Evolutionary conservation across 352 stramenopile species (phyloP), one percentile per base, ranked within the genome.

Genomic region (Pythium periplocum): DNA sequence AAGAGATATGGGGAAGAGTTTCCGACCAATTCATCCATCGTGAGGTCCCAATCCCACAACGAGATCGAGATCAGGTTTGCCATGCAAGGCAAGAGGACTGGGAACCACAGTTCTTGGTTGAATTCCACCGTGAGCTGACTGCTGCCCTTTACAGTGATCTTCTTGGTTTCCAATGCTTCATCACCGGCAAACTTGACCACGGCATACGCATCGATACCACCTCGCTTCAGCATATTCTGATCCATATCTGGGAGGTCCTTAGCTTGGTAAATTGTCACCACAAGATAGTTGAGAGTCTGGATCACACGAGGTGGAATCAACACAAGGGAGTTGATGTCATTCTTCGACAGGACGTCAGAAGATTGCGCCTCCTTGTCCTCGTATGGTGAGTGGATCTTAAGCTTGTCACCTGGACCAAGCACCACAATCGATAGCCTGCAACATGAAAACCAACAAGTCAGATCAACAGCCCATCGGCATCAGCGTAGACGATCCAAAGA

Each of bases 51-150:
- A 65, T 96, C 87, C 78, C 79, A 95, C 17, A 96, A 51, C 6
- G 78, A 92, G n/a, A 96, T 56, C 37, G 78, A 82, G 26, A 96
- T 83, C 39, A 77, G 78, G 58, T 92, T 83, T 52, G 73, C 86
- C 75, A 96, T 92, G 12, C 66, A 86, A 35, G 84, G 86, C 31
- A 93, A 57, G 2, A 90, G 55, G 1, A 95, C 72, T 8, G 84
- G 86, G 59, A 96, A 87, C 87, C 86, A 96, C 40, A 96, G 66
- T 56, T 96, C 86, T 45, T 95, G 68, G 59, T 87, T 81, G 55
- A 88, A 83, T 44, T 71, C 58, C 5, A 75, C 62, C 2, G 48
- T 64, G 6, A 82, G 59, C 41, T 77, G 71, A 34, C 60, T 53
- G 26, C 66, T 78, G n/a, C 78, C 79, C 47, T 87, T 88, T 4